Base-by-base conservation (phyloP, 2,329 filamentous ascomycete genomes). In the Clonostachys byssicola region DNA sequence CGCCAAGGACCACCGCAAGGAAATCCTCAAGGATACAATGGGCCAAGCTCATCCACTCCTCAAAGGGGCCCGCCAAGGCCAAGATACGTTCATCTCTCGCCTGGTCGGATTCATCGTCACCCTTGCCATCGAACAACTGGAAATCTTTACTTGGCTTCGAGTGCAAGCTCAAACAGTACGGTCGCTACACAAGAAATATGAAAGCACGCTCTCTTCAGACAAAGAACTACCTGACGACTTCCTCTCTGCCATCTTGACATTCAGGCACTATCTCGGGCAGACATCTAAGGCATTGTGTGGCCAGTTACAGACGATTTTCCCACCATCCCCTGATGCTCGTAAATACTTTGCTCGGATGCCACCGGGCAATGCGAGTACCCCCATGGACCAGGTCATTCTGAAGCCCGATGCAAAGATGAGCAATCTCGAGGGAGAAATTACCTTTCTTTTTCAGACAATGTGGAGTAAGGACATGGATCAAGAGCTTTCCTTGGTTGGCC, bases 1-100 rank as follows among this genome's bases (percentile, higher is more conserved):
- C 2, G 54, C 56, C 30, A 65, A 62, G 18, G 74, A 80, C 12
- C 79, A 83, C 53, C 62, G 69, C 1, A 57, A 60, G 9, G 70
- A 77, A 43, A 57, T 64, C 46, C 16, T 78, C 16, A 66, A 58
- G n/a, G 74, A 78, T 45, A 51, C 47, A 0, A 23, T 55, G 5
- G 67, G 68, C 14, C 47, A 59, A 4, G 10, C 46, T 2, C 65
- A 71, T 38, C 61, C 63, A 0, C 35, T 50, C 1, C 35, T 54
- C 16, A 52, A 48, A 20, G 45, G 34, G 7, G 30, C 13, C 4
- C 49, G 47, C 3, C 49, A 61, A 2, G 46, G 47, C 3, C 49
- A 61, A 2, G 46, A 45, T 9, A 17, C 44, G 1, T 64, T 75
- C 30, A 74, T 74, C 70, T 54, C 64, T 12, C 59, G 64, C 6